Evolutionary conservation across 768 basidiomycete genomes (phyloP).

Genomic region (Pleurotus sapidus): DNA sequence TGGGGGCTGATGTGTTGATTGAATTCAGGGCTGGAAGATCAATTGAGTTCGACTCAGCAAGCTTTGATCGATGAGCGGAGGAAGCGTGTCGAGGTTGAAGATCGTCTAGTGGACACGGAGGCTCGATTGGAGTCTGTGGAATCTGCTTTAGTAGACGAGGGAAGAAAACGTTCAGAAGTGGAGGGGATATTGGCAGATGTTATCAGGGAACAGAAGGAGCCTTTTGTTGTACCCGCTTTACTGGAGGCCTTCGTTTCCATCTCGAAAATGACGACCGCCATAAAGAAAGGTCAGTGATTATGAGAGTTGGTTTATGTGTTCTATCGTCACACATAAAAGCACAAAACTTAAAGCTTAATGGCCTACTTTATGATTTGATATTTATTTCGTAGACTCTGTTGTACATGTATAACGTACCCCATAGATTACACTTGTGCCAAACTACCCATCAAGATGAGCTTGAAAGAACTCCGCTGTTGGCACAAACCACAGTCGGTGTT

Average conservation of each 20-base stretch:
- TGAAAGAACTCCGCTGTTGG: conserved; percentile 25
- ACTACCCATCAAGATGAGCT: conserved; percentile 13
- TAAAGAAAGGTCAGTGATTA: not conserved
- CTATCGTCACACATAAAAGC: no score
- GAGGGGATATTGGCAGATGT: conserved; percentile 46
- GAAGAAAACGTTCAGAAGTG: conserved; percentile 30
- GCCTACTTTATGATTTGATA: not conserved
- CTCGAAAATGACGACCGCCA: conserved; percentile 37
- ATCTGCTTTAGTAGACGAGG: conserved; percentile 33
- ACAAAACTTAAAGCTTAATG: not conserved
- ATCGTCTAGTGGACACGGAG: no score
- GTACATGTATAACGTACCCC: not conserved
- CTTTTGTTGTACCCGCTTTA: conserved; percentile 57
- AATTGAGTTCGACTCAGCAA: no score
- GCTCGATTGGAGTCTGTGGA: conserved; percentile 26
- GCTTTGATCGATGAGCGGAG: no score
- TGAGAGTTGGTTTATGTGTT: not conserved
- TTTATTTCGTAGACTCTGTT: not conserved
- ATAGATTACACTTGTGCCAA: not conserved
- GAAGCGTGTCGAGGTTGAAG: no score
- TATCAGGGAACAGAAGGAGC: conserved; percentile 43
- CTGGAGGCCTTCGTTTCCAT: conserved; percentile 52
- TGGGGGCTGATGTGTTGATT: not conserved
- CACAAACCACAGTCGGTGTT: no score
- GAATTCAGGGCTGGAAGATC: conserved; percentile 18